These are phyloP conservation scores for Neurospora sp. DNA, from an alignment of 495 filamentous ascomycete genomes.

Conservation along the genomic window DNA sequence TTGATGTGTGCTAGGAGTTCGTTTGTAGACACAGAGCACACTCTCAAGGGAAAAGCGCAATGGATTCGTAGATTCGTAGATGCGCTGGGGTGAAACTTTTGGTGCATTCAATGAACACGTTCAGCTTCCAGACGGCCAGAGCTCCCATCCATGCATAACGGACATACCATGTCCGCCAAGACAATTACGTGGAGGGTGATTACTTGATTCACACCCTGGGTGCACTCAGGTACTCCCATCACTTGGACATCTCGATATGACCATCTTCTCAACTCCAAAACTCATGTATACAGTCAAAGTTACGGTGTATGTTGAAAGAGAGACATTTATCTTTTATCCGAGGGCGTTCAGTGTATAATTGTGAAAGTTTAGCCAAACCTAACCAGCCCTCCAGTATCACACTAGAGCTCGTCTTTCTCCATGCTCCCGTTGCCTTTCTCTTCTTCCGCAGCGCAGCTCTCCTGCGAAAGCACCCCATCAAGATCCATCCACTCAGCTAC, in stretches of 20 bases:
- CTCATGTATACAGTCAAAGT: not conserved
- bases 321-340: not conserved
- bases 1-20: constrained; percentile 5
- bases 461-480: constrained; percentile 51
- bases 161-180: constrained; percentile 7
- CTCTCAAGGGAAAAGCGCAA: not conserved
- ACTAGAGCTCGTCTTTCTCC: constrained; percentile 18
- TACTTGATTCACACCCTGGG: not conserved
- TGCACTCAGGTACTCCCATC: not conserved
- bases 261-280: constrained; percentile 9
- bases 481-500: constrained; percentile 90
- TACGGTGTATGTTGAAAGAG: not conserved
- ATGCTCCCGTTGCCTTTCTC: not conserved
- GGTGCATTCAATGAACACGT: constrained; percentile 20
- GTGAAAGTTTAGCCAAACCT: not conserved
- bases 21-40: constrained; percentile 1
- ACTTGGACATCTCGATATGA: not conserved
- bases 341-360: not conserved
- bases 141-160: constrained; percentile 4
- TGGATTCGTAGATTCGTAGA: not conserved
- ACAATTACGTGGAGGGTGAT: constrained; percentile 3
- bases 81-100: not conserved
- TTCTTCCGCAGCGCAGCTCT: not conserved
- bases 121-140: constrained; percentile 12
- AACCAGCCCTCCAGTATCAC: not conserved